Evolutionary conservation across 441 rosid genomes (phyloP).

Genomic region (Gossypium gossypioides): DNA sequence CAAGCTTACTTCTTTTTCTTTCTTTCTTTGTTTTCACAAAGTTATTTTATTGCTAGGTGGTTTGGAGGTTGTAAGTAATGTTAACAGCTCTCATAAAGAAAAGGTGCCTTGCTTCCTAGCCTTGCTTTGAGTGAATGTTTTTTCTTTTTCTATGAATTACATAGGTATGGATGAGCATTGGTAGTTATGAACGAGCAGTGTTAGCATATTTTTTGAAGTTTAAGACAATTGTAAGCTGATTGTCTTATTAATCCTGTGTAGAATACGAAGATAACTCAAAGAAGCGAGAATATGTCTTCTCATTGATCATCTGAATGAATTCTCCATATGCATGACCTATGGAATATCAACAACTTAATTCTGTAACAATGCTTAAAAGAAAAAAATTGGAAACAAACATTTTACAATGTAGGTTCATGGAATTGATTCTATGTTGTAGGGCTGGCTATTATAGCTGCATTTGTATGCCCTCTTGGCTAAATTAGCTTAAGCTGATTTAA

Average conservation of each 20-base stretch:
- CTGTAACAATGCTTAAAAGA: not conserved
- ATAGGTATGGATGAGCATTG: not conserved
- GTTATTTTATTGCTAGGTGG: conserved; percentile 22
- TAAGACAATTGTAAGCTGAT: not conserved
- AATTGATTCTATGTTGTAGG: not conserved
- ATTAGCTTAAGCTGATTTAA: not conserved
- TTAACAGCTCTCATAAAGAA: conserved; percentile 14
- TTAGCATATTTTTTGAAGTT: not conserved
- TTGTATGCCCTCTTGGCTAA: not conserved
- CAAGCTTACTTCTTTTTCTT: not conserved
- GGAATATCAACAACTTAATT: not conserved
- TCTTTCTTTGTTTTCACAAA: not conserved
- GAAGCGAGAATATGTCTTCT: not conserved
- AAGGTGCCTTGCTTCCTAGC: conserved; percentile 19
- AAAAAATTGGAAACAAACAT: not conserved
- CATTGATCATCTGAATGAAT: not conserved
- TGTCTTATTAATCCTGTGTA: not conserved
- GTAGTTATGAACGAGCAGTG: not conserved
- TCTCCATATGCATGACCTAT: not conserved
- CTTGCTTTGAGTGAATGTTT: not conserved
- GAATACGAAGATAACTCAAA: too few species aligned
- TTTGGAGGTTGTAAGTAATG: conserved; percentile 14
- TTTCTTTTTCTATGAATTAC: not conserved
- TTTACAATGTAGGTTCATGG: not conserved
- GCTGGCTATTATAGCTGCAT: not conserved